Conservation (phyloP, 345 rosid genomes). For the Dovyalis caffra region DNA sequence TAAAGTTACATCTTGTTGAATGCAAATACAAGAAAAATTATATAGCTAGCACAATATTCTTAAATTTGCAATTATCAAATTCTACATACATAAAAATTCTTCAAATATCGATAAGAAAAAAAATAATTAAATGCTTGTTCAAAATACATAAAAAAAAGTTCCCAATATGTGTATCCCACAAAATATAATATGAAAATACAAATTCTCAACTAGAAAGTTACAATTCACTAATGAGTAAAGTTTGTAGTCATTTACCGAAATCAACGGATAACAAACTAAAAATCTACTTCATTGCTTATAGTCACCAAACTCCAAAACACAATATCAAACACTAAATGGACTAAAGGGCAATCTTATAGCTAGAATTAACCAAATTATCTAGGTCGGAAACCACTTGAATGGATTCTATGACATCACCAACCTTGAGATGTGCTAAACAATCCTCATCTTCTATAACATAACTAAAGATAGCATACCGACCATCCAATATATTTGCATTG, state of each 20-base stretch:
- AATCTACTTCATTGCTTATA: neutral
- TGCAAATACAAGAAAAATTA: too few species aligned
- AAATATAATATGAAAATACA: too few species aligned
- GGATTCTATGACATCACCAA: slow-evolving; percentile 89
- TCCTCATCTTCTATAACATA: slow-evolving; percentile 86
- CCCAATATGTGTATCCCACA: too few species aligned
- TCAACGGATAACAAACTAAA: neutral
- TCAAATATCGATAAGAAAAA: too few species aligned
- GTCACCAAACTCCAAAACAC: neutral
- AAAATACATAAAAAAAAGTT: too few species aligned
- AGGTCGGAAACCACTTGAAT: slow-evolving; percentile 89
- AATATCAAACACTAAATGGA: neutral
- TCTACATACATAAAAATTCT: too few species aligned
- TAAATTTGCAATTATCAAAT: too few species aligned
- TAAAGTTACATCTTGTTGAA: too few species aligned
- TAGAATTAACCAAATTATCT: slow-evolving; percentile 87
- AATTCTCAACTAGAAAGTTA: neutral
- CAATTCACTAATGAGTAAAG: neutral
- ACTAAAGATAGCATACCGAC: slow-evolving; percentile 89
- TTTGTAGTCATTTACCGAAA: neutral
- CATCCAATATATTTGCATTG: slow-evolving; percentile 93
- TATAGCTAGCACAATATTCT: too few species aligned
- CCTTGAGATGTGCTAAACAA: slow-evolving; percentile 87
- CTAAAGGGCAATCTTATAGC: slow-evolving; percentile 89
- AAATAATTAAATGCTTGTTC: too few species aligned